These are phyloP conservation scores for Vitis rupestris DNA, from an alignment of 164 flowering plant species.

Conservation along the genomic window DNA sequence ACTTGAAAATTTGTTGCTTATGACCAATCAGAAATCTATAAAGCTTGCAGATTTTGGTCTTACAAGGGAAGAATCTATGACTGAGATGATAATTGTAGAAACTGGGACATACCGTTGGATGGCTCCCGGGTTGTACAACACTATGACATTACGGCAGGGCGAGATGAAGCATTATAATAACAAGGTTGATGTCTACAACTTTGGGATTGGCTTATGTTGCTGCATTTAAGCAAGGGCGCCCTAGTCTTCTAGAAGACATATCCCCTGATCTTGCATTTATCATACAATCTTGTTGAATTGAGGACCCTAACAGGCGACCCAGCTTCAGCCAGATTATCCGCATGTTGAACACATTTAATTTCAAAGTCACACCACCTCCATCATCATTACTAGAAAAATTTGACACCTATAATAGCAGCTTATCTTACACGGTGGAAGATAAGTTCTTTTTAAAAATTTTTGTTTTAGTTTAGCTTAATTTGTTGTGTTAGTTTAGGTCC, in stretches of 20 bases:
- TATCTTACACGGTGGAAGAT: too few relatives aligned
- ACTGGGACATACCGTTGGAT: conserved; percentile 99
- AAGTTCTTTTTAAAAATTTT: too few relatives aligned
- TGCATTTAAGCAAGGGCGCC: conserved; percentile 66
- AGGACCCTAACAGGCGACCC: conserved; percentile 86
- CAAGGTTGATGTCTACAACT: conserved; percentile 93
- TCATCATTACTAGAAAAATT: conserved; percentile 37
- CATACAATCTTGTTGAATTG: conserved; percentile 89
- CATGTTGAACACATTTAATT: conserved; percentile 69
- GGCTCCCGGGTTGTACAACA: conserved; percentile 99
- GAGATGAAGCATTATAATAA: conserved; percentile 96
- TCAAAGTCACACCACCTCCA: conserved; percentile 49
- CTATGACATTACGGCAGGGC: conserved; percentile 89
- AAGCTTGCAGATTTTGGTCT: conserved; percentile 98
- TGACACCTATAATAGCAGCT: conserved; percentile 2
- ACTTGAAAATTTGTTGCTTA: conserved; percentile 73
- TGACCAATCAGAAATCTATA: conserved; percentile 74
- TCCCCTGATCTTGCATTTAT: conserved; percentile 72
- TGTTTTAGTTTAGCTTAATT: too few relatives aligned
- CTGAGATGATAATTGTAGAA: conserved; percentile 99
- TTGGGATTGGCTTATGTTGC: conserved; percentile 66
- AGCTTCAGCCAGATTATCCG: conserved; percentile 84
- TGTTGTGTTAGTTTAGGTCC: too few relatives aligned
- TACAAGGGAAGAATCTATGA: conserved; percentile 91
- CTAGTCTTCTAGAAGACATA: conserved; percentile 64